A percentile compares a stretch with the other conserved stretches of the same genome.
phyloP scores from a whole-genome alignment of 768 basidiomycete genomes.

The Trametes cingulata region DNA sequence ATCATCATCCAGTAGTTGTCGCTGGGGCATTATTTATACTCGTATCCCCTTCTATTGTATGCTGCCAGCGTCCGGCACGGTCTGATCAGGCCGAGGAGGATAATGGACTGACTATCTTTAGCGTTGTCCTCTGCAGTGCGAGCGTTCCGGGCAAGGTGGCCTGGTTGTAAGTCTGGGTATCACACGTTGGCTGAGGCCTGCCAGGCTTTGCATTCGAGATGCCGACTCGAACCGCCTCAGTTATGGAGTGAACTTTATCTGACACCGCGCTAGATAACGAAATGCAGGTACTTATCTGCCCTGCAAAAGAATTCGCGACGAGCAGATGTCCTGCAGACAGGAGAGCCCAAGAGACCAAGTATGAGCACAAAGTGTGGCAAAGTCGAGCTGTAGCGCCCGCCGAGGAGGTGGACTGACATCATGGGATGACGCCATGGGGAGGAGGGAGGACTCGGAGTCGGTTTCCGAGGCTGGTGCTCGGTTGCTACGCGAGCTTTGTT shows the following conservation, averaged over 20 bases:
- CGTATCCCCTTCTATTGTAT: not conserved
- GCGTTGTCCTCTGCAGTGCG: not conserved
- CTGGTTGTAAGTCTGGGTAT: too few relatives aligned
- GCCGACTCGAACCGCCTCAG: too few relatives aligned
- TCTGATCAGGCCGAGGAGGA: not conserved
- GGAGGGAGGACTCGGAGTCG: not conserved
- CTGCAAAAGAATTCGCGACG: too few relatives aligned
- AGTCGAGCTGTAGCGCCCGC: not conserved
- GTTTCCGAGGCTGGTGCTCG: conserved; percentile 3
- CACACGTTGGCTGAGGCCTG: too few relatives aligned
- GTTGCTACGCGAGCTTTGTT: conserved; percentile 3
- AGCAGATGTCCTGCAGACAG: too few relatives aligned
- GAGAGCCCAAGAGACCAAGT: conserved; percentile 23
- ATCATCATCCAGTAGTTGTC: conserved; percentile 77
- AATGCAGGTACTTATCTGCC: too few relatives aligned
- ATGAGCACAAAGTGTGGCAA: conserved; percentile 16
- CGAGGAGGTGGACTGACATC: conserved; percentile 3
- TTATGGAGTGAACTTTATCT: too few relatives aligned
- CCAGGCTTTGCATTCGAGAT: too few relatives aligned
- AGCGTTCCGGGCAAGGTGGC: not conserved
- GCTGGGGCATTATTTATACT: conserved; percentile 1
- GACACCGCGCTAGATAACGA: too few relatives aligned
- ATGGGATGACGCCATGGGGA: conserved; percentile 12
- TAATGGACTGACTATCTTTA: not conserved
- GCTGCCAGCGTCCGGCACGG: not conserved